Percentiles rank a stretch among this genome's conserved stretches.
These are phyloP conservation scores for Angomonas deanei DNA, from an alignment of 208 protist species.

Conservation along the genomic window DNA sequence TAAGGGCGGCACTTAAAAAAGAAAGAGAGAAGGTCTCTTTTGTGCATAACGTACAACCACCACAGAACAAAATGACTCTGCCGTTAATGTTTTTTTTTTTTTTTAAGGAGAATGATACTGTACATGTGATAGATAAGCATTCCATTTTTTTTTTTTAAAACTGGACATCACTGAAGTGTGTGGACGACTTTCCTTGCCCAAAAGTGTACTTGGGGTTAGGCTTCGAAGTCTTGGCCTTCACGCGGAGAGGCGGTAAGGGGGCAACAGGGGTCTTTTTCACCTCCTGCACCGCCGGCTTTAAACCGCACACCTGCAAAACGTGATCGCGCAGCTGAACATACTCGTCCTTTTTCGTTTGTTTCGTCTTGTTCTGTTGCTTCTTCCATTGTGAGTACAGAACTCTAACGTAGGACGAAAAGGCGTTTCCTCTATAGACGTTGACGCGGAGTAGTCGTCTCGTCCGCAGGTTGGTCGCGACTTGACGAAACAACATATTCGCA, in stretches of 20 bases:
- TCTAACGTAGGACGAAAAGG: slow-evolving; percentile 41
- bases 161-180: neutral
- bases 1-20: neutral
- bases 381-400: slow-evolving; percentile 53
- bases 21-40: neutral
- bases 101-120: neutral
- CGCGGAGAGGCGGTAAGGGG: neutral
- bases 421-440: slow-evolving; percentile 29
- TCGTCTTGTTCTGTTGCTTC: slow-evolving; percentile 17
- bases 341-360: neutral
- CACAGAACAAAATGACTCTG: too few relatives aligned
- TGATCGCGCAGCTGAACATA: neutral
- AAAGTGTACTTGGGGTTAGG: neutral
- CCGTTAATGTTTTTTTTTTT: too few relatives aligned
- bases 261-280: neutral
- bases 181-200: neutral
- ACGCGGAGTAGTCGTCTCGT: slow-evolving; percentile 26
- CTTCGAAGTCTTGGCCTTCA: neutral
- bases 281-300: neutral
- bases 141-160: too few relatives aligned
- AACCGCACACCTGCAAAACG: slow-evolving; percentile 1
- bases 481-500: slow-evolving; percentile 31
- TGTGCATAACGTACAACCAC: too few relatives aligned
- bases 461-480: slow-evolving; percentile 49
- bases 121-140: neutral